Evolutionary conservation across 2,329 filamentous ascomycete genomes (phyloP).

Genomic region (Zalaria obscura): DNA sequence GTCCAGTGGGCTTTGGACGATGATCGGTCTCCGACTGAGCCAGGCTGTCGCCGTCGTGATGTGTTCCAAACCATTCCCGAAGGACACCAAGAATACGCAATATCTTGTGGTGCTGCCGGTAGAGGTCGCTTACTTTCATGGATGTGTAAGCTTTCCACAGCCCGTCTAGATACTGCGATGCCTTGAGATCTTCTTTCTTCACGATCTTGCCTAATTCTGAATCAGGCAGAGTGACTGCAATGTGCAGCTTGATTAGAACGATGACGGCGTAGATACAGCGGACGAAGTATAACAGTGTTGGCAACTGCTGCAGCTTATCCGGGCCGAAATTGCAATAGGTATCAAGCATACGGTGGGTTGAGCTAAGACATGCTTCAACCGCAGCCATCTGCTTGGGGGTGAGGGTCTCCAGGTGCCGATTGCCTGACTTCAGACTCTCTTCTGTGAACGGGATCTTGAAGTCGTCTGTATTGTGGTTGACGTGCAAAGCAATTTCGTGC

Average conservation of each 20-base stretch:
- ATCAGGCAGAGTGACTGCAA: conserved; percentile 34
- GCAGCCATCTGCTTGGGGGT: conserved; percentile 33
- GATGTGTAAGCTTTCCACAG: conserved; percentile 1
- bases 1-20: too few species aligned
- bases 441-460: conserved; percentile 28
- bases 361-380: conserved; percentile 29
- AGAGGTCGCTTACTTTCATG: conserved; percentile 1
- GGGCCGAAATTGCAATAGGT: conserved; percentile 35
- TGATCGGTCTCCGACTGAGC: too few species aligned
- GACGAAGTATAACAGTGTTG: conserved; percentile 32
- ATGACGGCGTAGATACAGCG: conserved; percentile 43
- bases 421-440: conserved; percentile 24
- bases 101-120: conserved; percentile 32
- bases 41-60: conserved; percentile 15
- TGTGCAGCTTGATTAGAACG: conserved; percentile 46
- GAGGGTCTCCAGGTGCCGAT: conserved; percentile 25
- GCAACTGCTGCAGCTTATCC: conserved; percentile 26
- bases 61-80: conserved; percentile 27
- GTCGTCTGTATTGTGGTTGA: conserved; percentile 28
- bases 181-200: conserved; percentile 10
- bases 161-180: conserved; percentile 13
- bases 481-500: conserved; percentile 36
- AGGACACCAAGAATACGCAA: conserved; percentile 30
- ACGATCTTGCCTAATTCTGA: conserved; percentile 30
- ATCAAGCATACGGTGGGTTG: conserved; percentile 32